Base-by-base conservation (phyloP, 2,329 filamentous ascomycete species). In the Aspergillus flavus region DNA sequence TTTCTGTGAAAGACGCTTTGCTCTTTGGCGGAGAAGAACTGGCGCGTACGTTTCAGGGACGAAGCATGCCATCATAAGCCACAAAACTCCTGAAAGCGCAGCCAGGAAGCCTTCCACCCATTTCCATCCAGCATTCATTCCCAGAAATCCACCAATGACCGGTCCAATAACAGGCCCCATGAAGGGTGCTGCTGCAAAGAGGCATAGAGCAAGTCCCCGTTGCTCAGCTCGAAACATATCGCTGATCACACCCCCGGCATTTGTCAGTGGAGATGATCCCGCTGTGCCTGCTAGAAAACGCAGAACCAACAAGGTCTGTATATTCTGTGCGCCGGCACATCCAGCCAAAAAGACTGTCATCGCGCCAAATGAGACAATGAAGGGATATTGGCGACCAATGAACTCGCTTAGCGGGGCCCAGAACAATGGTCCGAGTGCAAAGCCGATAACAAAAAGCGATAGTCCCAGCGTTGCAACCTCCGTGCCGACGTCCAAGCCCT, bases 101-200 rank as follows among this genome's bases (percentile, higher is more conserved):
- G 85, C 82, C 70, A 86, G 83, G 48, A 89, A 72, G 2, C 86
- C 86, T 70, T 85, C 79, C 23, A 90, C 84, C 89, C 89, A 91
- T 67, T 87, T 79, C 89, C 89, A 90, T 19, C 87, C 88, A 32
- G 83, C 82, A 4, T 81, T 80, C 70, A 87, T 81, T 9, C 86
- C 85, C 1, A 90, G 78, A 72, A 91, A 91, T 4, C 88, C 88
- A 61, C 86, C 86, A 6, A 85, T 83, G 52, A 91, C 86, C 3
- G 89, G 89, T 0, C 89, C 86, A 73, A 77, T 85, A 62, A 74
- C 84, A 0, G 89, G 86, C 1, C 88, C 88, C 61, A 90, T 79
- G 72, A 89, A 89, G 1, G 88, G 88, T 4, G 87, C 86, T 10
- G 86, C 82, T 6, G 88, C 85, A 71, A 90, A 91, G 21, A 90